Conservation (phyloP, 371 early-diverging fungal genomes). For the Chytridiales sp. region DNA sequence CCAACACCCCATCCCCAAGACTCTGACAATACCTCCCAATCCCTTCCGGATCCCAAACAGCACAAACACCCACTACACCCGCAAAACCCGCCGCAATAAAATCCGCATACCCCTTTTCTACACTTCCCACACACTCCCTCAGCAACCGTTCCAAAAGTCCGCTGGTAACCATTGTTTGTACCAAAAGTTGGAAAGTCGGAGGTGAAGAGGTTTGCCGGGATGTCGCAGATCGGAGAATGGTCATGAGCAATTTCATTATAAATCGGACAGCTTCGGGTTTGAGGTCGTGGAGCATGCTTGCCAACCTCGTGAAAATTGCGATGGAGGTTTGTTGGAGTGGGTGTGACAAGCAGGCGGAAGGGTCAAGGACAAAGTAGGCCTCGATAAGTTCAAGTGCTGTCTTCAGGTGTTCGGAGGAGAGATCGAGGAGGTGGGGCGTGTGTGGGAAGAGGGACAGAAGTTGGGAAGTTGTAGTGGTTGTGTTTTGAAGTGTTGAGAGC, state of each 20-base stretch:
- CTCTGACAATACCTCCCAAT: constrained; percentile 17
- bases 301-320: constrained; percentile 54
- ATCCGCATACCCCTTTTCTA: constrained; percentile 17
- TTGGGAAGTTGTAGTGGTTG: constrained; percentile 50
- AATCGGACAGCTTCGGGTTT: constrained; percentile 62
- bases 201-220: constrained; percentile 43
- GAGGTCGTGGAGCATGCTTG: constrained; percentile 57
- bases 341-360: constrained; percentile 25
- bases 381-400: constrained; percentile 75
- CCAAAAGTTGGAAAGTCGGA: no score
- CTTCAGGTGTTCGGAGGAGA: constrained; percentile 72
- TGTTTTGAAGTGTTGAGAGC: constrained; percentile 73
- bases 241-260: constrained; percentile 31
- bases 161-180: no score
- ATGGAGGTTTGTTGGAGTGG: constrained; percentile 42
- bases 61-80: constrained; percentile 1
- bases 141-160: neutral
- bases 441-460: constrained; percentile 64
- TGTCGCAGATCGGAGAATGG: constrained; percentile 8
- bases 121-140: constrained; percentile 10
- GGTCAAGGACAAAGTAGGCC: constrained; percentile 71
- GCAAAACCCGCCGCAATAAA: constrained; percentile 19
- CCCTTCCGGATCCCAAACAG: constrained; percentile 22
- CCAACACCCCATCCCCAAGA: no score
- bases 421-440: constrained; percentile 65